phyloP scores from a whole-genome alignment of 352 stramenopile genomes.

The Globisporangium uncinulatum region DNA sequence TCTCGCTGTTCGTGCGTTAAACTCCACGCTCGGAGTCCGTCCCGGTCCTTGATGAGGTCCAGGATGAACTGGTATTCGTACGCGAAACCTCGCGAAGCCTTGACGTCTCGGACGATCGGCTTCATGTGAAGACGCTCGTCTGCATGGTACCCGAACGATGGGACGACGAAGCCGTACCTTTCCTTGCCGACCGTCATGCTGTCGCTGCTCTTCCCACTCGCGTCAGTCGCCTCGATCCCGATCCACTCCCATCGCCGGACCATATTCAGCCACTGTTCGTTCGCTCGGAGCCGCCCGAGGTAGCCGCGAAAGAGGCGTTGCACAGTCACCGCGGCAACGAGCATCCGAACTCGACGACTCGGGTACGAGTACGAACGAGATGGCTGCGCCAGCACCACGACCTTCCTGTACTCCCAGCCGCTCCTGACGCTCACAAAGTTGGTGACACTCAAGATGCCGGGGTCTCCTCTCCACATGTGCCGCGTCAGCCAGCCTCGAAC shows the following conservation, averaged over 20 bases:
- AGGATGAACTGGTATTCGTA: slow-evolving; percentile 75
- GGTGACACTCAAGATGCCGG: slow-evolving; percentile 30
- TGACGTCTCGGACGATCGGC: slow-evolving; percentile 27
- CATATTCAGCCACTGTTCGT: slow-evolving; percentile 63
- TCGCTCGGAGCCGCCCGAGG: slow-evolving; percentile 45
- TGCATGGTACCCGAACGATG: slow-evolving; percentile 41
- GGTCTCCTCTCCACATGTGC: slow-evolving; percentile 57
- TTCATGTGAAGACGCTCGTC: slow-evolving; percentile 45
- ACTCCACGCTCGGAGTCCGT: slow-evolving; percentile 58
- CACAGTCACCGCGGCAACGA: slow-evolving; percentile 25
- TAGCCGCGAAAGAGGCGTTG: slow-evolving; percentile 52
- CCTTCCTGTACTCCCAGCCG: slow-evolving; percentile 47
- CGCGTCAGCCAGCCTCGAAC: slow-evolving; percentile 65
- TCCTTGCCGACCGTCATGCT: slow-evolving; percentile 48
- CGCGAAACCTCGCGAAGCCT: slow-evolving; percentile 39
- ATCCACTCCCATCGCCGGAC: slow-evolving; percentile 75
- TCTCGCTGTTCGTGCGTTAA: slow-evolving; percentile 32
- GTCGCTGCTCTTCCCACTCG: slow-evolving; percentile 29
- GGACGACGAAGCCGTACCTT: slow-evolving; percentile 50
- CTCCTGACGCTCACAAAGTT: slow-evolving; percentile 32
- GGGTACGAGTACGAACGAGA: slow-evolving; percentile 52
- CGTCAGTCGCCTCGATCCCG: slow-evolving; percentile 26
- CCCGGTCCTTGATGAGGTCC: slow-evolving; percentile 57
- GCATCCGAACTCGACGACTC: slow-evolving; percentile 36
- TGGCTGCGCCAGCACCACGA: slow-evolving; percentile 29